Evolutionary conservation across 2,329 filamentous ascomycete species (phyloP), one percentile per base, ranked within the genome.

Genomic region (Aspergillus flavus): DNA sequence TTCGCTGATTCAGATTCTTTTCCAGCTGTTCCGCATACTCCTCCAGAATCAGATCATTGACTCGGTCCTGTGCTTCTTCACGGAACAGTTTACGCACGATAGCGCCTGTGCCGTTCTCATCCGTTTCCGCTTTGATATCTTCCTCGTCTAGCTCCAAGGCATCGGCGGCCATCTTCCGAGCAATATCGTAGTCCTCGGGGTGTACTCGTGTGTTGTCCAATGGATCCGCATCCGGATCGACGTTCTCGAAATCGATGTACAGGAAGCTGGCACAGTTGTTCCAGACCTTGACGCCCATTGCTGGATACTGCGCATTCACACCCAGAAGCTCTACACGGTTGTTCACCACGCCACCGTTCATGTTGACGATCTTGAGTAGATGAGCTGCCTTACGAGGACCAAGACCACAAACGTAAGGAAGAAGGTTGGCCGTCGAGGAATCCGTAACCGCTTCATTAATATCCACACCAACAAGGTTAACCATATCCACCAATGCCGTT

Each of bases 401-500:
- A 30, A 99, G 85, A 69, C 95, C 95, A 70, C 92, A 92, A 26
- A 99, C 87, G 71, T 94, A 99, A 4, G 94, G 94, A 43, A 99
- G 84, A 1, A 99, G 85, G 68, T 94, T 95, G 16, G 93, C 93
- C 10, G 91, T 91, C 72, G 95, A 93, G 1, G 88, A 75, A 76
- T 97, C 92, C 48, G 84, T 85, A 61, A 96, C 89, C 16, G 94
- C 93, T 68, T 97, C 94, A 71, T 97, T 97, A 73, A 99, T 91
- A 72, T 98, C 92, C 43, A 99, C 92, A 73, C 95, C 95, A 53
- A 94, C 93, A 50, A 99, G 87, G 76, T 99, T 99, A 70, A 99
- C 95, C 86, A 97, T 97, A 75, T 99, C 95, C 12, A 99, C 94
- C 88, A 99, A 92, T 52, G 94, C 93, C n/a, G 92, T 96, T 73